These are phyloP conservation scores for Aspergillus sclerotiicarbonarius DNA, from an alignment of 495 filamentous ascomycete species.

Conservation along the genomic window DNA sequence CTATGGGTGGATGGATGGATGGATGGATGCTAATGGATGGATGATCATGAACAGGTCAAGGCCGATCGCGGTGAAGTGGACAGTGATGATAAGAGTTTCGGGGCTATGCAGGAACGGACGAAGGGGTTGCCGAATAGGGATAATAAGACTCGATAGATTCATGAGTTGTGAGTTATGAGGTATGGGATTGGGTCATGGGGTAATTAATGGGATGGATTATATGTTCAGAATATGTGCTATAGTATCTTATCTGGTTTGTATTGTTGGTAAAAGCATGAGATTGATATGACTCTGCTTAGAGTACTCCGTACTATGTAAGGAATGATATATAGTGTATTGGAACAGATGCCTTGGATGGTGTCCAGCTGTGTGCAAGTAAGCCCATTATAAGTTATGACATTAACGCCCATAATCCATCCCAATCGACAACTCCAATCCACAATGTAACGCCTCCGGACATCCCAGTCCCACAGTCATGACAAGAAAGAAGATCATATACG, in stretches of 20 bases:
- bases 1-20: too few relatives aligned
- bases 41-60: conserved; percentile 50
- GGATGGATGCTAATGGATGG: background rate
- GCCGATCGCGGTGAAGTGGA: conserved; percentile 59
- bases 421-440: background rate
- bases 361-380: background rate
- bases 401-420: too few relatives aligned
- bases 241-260: background rate
- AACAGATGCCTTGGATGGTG: conserved; percentile 1
- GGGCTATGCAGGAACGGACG: conserved; percentile 52
- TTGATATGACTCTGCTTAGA: background rate
- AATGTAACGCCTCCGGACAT: conserved; percentile 22
- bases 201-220: background rate
- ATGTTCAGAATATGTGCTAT: too few relatives aligned
- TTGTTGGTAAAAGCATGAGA: background rate
- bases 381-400: too few relatives aligned
- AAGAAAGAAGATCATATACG: background rate
- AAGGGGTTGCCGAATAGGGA: conserved; percentile 32
- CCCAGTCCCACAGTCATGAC: background rate
- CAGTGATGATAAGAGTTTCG: conserved; percentile 39
- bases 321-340: background rate
- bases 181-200: conserved; percentile 4
- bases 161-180: background rate
- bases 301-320: background rate
- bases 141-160: conserved; percentile 18